A percentile compares a stretch with the other conserved stretches of the same genome.
phyloP scores from a whole-genome alignment of 2,329 filamentous ascomycete genomes.

The Anisogramma anomala region DNA sequence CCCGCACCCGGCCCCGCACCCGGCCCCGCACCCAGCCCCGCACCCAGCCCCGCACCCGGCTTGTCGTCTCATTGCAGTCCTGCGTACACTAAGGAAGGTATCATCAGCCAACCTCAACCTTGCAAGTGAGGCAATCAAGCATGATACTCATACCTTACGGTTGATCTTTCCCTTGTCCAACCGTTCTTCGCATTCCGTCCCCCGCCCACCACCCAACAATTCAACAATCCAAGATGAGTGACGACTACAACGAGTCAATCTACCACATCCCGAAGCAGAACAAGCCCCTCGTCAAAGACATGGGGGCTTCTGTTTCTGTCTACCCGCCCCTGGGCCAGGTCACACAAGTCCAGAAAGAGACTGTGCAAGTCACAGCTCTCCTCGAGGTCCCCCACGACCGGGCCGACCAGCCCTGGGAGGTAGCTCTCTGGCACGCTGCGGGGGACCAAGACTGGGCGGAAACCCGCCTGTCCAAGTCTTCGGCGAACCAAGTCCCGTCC shows the following conservation, averaged over 20 bases:
- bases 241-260: constrained; percentile 28
- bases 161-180: no score
- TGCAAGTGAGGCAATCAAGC: no score
- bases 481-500: constrained; percentile 29
- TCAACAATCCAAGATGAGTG: no score
- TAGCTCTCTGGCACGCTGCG: constrained; percentile 58
- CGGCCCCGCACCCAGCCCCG: no score
- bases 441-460: constrained; percentile 43
- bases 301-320: constrained; percentile 31
- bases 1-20: no score
- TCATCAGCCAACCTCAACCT: no score
- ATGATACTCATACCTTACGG: no score
- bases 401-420: constrained; percentile 52
- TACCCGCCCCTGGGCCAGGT: constrained; percentile 68
- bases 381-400: constrained; percentile 52
- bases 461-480: constrained; percentile 30
- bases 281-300: constrained; percentile 21
- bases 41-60: no score
- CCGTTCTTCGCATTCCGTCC: no score
- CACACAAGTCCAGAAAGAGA: constrained; percentile 41
- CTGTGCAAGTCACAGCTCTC: constrained; percentile 54
- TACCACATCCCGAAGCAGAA: constrained; percentile 29
- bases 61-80: no score
- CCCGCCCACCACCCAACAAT: no score
- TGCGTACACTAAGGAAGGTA: no score